A percentile compares a stretch with the other conserved stretches of the same genome.
phyloP scores from a whole-genome alignment of 2,329 filamentous ascomycete species.

The Sporothrix phasma region DNA sequence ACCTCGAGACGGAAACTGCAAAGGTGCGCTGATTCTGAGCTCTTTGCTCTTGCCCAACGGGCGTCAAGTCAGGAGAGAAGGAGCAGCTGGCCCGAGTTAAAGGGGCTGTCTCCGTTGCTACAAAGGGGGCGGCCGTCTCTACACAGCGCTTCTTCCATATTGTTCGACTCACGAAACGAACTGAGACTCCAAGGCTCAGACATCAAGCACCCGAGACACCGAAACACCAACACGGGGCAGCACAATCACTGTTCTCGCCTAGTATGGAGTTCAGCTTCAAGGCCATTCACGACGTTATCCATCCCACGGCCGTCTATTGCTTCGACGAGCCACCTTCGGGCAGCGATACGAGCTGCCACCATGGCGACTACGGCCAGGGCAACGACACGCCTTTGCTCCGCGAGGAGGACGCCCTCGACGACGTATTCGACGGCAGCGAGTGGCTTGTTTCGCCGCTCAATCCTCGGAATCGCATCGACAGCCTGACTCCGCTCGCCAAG shows the following conservation, averaged over 20 bases:
- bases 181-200: too few species aligned
- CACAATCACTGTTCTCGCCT: background rate
- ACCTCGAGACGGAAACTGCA: background rate
- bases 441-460: slow-evolving; percentile 46
- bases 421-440: background rate
- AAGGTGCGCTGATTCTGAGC: background rate
- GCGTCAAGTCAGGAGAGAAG: too few species aligned
- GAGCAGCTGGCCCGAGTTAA: too few species aligned
- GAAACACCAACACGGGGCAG: too few species aligned
- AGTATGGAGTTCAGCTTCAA: slow-evolving; percentile 44
- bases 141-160: too few species aligned
- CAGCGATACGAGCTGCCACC: background rate
- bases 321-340: background rate
- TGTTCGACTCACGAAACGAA: background rate
- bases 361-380: slow-evolving; percentile 1
- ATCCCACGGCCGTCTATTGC: slow-evolving; percentile 47
- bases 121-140: too few species aligned
- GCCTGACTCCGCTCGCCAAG: slow-evolving; percentile 34
- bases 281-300: slow-evolving; percentile 45
- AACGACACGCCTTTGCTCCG: background rate
- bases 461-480: slow-evolving; percentile 51
- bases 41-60: background rate
- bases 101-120: too few species aligned
- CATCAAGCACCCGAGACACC: too few species aligned
- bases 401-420: background rate